Percentiles rank a stretch among this genome's conserved stretches.
Evolutionary conservation across 2,329 filamentous ascomycete species (phyloP).

Genomic region (Chaetomium sp.): DNA sequence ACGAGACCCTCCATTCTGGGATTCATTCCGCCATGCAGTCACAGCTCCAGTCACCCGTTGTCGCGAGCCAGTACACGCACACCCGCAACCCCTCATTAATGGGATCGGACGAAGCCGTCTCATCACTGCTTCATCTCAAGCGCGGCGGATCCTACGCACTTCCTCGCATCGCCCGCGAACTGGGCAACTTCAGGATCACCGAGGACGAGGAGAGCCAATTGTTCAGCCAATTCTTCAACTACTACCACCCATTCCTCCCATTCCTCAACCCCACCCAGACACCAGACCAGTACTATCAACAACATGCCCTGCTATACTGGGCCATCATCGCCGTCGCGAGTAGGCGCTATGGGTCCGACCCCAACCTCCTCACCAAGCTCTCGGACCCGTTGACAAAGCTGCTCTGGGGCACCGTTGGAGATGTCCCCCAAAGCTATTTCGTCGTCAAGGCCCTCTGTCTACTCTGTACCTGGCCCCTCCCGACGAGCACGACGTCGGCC

Average conservation of each 20-base stretch:
- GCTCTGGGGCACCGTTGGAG: conserved; percentile 75
- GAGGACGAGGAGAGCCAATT: conserved; percentile 65
- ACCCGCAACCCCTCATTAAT: conserved; percentile 65
- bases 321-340: conserved; percentile 75
- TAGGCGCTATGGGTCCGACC: conserved; percentile 67
- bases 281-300: conserved; percentile 74
- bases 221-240: conserved; percentile 73
- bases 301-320: conserved; percentile 85
- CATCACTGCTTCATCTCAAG: conserved; percentile 67
- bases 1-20: conserved; percentile 43
- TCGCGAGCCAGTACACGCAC: conserved; percentile 60
- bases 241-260: conserved; percentile 76
- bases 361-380: conserved; percentile 66
- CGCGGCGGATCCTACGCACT: conserved; percentile 64
- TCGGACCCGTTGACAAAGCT: conserved; percentile 69
- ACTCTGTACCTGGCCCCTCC: conserved; percentile 79
- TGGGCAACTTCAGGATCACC: conserved; percentile 65
- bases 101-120: conserved; percentile 69
- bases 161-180: conserved; percentile 60
- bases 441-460: conserved; percentile 81
- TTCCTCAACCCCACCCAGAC: conserved; percentile 68
- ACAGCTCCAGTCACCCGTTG: conserved; percentile 60
- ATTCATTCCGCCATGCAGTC: conserved; percentile 44
- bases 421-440: conserved; percentile 76
- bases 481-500: conserved; percentile 76